Percentiles rank a stretch among this genome's conserved stretches.
phyloP scores from a whole-genome alignment of 768 basidiomycete species.

The Sarcomyxa edulis region DNA sequence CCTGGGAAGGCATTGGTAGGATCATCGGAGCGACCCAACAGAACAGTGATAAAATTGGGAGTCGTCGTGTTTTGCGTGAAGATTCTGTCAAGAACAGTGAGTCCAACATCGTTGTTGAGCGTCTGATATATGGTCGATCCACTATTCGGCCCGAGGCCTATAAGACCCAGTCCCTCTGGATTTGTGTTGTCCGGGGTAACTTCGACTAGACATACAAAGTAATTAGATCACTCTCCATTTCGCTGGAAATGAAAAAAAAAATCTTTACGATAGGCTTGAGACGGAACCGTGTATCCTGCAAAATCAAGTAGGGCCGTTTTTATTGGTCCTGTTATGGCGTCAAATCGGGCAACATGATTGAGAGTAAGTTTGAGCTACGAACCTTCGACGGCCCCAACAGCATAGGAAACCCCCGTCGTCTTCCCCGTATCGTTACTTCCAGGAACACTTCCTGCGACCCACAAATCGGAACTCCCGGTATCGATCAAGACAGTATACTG shows the following conservation, averaged over 20 bases:
- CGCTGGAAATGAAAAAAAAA: not conserved
- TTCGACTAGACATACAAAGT: constrained; percentile 6
- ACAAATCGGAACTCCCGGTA: constrained; percentile 20
- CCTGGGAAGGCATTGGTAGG: constrained; percentile 49
- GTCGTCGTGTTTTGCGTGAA: constrained; percentile 55
- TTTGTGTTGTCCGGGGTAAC: constrained; percentile 4
- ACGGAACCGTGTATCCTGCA: constrained; percentile 11
- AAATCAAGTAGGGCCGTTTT: constrained; percentile 11
- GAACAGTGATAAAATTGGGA: constrained; percentile 58
- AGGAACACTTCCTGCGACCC: constrained; percentile 14
- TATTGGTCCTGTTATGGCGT: constrained; percentile 12
- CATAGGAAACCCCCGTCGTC: constrained; percentile 12
- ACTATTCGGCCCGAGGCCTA: constrained; percentile 17
- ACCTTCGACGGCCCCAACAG: constrained; percentile 14
- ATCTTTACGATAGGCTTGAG: constrained; percentile 16
- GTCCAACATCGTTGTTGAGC: constrained; percentile 25
- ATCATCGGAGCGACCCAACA: constrained; percentile 57
- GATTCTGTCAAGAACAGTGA: constrained; percentile 57
- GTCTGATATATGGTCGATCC: constrained; percentile 12
- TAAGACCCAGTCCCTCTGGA: constrained; percentile 9
- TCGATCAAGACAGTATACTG: constrained; percentile 15
- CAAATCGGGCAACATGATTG: not conserved
- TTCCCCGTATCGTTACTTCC: constrained; percentile 10
- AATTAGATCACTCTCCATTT: not conserved
- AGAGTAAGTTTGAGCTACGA: not conserved